Conservation (phyloP, 2,329 filamentous ascomycete genomes). For the Cryphonectria nitschkei region DNA sequence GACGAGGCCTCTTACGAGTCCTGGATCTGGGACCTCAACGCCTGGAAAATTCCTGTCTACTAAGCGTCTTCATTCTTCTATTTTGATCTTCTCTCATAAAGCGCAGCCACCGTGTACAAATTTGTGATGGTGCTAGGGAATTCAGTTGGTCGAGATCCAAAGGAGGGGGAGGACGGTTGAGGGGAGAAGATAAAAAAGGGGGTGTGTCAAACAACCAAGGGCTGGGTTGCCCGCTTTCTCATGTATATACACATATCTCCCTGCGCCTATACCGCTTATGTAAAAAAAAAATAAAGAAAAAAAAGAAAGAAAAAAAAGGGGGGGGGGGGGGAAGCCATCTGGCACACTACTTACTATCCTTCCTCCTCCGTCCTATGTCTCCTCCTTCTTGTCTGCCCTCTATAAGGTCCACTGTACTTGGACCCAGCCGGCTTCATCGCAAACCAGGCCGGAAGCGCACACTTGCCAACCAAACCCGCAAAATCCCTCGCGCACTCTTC, state of each 20-base stretch:
- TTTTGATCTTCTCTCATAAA: not conserved
- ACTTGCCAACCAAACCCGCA: conserved; percentile 14
- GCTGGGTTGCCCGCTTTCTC: not conserved
- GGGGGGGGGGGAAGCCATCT: not conserved
- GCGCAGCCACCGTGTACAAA: too few species aligned
- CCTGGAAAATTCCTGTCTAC: conserved; percentile 30
- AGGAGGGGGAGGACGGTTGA: not conserved
- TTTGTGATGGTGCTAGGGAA: not conserved
- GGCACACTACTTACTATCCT: not conserved
- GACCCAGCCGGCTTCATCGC: conserved; percentile 23
- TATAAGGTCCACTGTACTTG: conserved; percentile 5
- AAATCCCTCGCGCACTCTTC: conserved; percentile 19
- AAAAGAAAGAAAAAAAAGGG: too few species aligned
- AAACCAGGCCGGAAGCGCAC: conserved; percentile 21
- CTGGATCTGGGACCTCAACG: conserved; percentile 29
- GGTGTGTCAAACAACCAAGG: too few species aligned
- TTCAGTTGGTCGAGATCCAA: not conserved
- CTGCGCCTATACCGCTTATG: not conserved
- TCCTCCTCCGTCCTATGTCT: not conserved
- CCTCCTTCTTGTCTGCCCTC: not conserved
- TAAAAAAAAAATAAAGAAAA: not conserved
- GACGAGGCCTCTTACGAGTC: conserved; percentile 30
- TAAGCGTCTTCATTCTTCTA: conserved; percentile 2
- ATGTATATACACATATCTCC: conserved; percentile 1
- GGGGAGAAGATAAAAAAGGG: not conserved